Evolutionary conservation across 129 eudicot genomes (phyloP).

Genomic region (Ambrosia artemisiifolia): DNA sequence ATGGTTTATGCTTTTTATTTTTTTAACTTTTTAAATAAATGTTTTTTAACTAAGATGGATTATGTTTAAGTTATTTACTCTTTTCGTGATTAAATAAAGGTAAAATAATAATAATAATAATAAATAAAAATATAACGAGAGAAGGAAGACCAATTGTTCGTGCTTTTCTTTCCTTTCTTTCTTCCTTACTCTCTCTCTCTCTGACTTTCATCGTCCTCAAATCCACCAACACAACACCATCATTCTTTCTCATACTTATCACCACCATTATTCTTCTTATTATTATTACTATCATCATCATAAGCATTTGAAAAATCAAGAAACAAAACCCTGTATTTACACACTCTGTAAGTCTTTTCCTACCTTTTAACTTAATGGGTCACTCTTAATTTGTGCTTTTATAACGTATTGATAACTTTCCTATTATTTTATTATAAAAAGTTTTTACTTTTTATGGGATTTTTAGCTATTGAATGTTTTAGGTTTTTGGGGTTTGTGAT

Average conservation of each 20-base stretch:
- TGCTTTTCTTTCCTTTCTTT: slow-evolving; percentile 18
- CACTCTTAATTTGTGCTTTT: slow-evolving; percentile 14
- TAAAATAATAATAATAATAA: too few relatives aligned
- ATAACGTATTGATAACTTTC: background rate
- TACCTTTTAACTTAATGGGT: background rate
- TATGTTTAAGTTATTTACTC: too few relatives aligned
- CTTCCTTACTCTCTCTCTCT: slow-evolving; percentile 23
- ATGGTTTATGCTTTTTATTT: too few relatives aligned
- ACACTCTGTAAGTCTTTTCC: slow-evolving; percentile 20
- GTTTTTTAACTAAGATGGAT: too few relatives aligned
- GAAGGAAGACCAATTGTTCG: slow-evolving; percentile 33
- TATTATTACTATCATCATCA: slow-evolving; percentile 15
- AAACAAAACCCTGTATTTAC: slow-evolving; percentile 15
- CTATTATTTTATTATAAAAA: background rate
- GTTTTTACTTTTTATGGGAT: slow-evolving; percentile 13
- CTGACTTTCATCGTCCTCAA: slow-evolving; percentile 29
- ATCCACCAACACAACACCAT: slow-evolving; percentile 3
- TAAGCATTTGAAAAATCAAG: slow-evolving; percentile 11
- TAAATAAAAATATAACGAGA: slow-evolving; percentile 8
- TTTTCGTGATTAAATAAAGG: too few relatives aligned
- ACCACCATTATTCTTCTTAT: slow-evolving; percentile 11
- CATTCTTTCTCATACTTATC: slow-evolving; percentile 22
- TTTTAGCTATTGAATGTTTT: background rate
- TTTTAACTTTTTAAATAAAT: too few relatives aligned
- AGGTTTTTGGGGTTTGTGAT: slow-evolving; percentile 5